phyloP scores from a whole-genome alignment of 1,284 basidiomycete genomes.

The Trametes versicolor region DNA sequence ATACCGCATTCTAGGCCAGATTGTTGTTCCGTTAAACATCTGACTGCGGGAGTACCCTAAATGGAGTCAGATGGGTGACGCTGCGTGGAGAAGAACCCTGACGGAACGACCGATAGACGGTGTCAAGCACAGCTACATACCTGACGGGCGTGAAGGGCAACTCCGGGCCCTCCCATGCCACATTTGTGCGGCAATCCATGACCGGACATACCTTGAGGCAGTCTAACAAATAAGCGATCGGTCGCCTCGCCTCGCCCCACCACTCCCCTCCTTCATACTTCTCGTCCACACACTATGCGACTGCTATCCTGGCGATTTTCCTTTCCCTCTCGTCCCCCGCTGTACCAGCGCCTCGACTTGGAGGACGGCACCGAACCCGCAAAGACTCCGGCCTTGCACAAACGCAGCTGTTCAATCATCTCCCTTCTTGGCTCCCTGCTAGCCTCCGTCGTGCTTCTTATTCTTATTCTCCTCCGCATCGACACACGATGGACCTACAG shows the following conservation, averaged over 20 bases:
- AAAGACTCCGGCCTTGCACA: not conserved
- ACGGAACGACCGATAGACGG: not conserved
- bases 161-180: not conserved
- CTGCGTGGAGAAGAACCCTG: not conserved
- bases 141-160: not conserved
- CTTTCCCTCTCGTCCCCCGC: not conserved
- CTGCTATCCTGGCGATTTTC: not conserved
- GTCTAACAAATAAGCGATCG: not conserved
- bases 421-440: not conserved
- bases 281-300: not conserved
- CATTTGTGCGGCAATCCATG: not conserved
- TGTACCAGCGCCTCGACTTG: not conserved
- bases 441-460: not conserved
- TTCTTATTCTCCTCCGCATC: not conserved
- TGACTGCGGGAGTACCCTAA: too few species aligned
- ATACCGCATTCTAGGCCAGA: too few species aligned
- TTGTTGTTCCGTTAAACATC: too few species aligned
- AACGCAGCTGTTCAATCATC: not conserved
- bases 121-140: not conserved
- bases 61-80: not conserved
- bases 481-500: not conserved
- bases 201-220: not conserved
- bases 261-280: not conserved
- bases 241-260: not conserved
- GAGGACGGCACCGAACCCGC: not conserved